Evolutionary conservation across 352 stramenopile species (phyloP).

Genomic region (Phytophthora foliorum): DNA sequence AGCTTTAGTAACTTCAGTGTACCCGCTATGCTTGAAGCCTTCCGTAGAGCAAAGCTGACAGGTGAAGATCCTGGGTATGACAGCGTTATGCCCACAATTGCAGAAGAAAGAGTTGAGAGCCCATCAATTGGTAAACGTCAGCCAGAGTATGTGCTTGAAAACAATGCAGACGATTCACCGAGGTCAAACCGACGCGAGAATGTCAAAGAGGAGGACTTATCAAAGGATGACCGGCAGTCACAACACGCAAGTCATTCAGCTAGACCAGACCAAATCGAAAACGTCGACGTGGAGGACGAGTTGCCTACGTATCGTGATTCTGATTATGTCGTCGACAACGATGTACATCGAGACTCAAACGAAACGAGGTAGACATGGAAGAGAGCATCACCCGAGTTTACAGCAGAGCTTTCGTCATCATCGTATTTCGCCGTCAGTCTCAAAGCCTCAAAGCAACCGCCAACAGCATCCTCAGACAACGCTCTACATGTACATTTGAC

Average conservation of each 20-base stretch:
- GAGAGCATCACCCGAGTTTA: no score
- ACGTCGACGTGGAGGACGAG: background rate
- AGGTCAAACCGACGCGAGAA: no score
- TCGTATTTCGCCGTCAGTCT: no score
- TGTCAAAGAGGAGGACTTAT: background rate
- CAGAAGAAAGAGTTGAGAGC: conserved; percentile 2
- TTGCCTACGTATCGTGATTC: background rate
- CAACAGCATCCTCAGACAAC: no score
- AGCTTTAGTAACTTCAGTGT: conserved; percentile 62
- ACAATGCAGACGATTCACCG: background rate
- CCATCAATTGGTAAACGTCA: background rate
- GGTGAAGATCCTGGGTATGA: conserved; percentile 7
- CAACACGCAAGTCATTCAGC: no score
- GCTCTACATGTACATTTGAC: no score
- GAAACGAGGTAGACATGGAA: no score
- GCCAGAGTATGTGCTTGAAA: background rate
- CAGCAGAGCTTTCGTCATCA: no score
- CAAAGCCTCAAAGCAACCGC: no score
- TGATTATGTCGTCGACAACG: background rate
- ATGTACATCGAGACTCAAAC: background rate
- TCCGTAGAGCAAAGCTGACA: conserved; percentile 43
- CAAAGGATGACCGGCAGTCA: background rate
- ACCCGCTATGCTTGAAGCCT: conserved; percentile 61
- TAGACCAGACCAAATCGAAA: background rate
- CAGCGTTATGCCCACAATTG: conserved; percentile 9